phyloP scores from a whole-genome alignment of 768 basidiomycete species.

The Arthromyces matolae region DNA sequence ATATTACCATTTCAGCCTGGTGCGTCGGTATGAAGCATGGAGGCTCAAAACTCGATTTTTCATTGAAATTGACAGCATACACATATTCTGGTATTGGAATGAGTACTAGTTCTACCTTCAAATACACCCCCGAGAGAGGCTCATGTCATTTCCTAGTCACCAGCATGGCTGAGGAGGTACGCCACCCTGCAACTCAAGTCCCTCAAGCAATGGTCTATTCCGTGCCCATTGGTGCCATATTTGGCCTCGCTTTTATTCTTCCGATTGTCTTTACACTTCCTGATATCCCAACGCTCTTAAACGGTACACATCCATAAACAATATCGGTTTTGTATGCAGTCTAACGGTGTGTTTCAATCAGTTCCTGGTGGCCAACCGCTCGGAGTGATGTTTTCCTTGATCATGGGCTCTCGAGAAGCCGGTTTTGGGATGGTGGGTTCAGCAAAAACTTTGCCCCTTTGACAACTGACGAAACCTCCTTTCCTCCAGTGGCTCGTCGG shows the following conservation, averaged over 20 bases:
- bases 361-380: slow-evolving; percentile 62
- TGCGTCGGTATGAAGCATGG: slow-evolving; percentile 14
- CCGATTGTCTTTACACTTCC: slow-evolving; percentile 66
- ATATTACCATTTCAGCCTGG: slow-evolving; percentile 27
- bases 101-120: slow-evolving; percentile 32
- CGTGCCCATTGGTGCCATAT: slow-evolving; percentile 47
- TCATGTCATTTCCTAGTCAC: slow-evolving; percentile 36
- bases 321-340: background rate
- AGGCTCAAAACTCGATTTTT: too few species aligned
- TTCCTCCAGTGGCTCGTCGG: slow-evolving; percentile 40
- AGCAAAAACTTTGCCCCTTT: background rate
- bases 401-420: slow-evolving; percentile 58
- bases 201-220: slow-evolving; percentile 54
- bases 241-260: slow-evolving; percentile 54
- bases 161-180: slow-evolving; percentile 70
- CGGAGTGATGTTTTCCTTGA: slow-evolving; percentile 56
- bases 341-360: too few species aligned
- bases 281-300: slow-evolving; percentile 48
- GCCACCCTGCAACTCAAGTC: slow-evolving; percentile 50
- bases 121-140: background rate
- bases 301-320: slow-evolving; percentile 37
- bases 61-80: slow-evolving; percentile 33
- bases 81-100: slow-evolving; percentile 62
- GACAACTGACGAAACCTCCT: background rate
- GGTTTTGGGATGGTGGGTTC: slow-evolving; percentile 55